Conservation (phyloP, 2,329 filamentous ascomycete genomes). For the Penicillium sumatraense region DNA sequence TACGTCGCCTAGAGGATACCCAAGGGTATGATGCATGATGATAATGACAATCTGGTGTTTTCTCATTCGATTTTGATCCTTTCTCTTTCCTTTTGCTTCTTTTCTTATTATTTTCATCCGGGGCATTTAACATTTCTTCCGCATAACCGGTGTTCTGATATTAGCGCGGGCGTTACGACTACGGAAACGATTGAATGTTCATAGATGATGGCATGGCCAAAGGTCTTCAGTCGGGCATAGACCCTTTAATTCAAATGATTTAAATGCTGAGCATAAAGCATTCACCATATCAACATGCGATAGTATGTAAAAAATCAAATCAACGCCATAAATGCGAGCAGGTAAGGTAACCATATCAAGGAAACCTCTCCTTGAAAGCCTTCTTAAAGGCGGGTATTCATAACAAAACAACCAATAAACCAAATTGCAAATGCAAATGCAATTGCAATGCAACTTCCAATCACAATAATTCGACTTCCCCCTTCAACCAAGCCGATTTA, state of each 20-base stretch:
- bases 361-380: too few species aligned
- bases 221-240: neutral
- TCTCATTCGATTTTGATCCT: too few species aligned
- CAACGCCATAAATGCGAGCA: constrained; percentile 1
- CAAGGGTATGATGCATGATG: neutral
- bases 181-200: constrained; percentile 9
- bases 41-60: neutral
- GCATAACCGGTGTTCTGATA: neutral
- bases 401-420: neutral
- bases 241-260: constrained; percentile 1
- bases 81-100: neutral
- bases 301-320: neutral
- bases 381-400: too few species aligned
- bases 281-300: neutral
- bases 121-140: neutral
- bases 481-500: constrained; percentile 54
- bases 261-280: neutral
- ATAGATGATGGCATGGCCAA: constrained; percentile 9
- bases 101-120: neutral
- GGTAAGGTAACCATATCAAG: too few species aligned
- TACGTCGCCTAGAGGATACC: constrained; percentile 44
- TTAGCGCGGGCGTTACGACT: neutral
- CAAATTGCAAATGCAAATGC: neutral
- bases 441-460: neutral
- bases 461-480: constrained; percentile 51